Conservation (phyloP, 2,329 filamentous ascomycete species). For the Gliomastix tumulicola region DNA sequence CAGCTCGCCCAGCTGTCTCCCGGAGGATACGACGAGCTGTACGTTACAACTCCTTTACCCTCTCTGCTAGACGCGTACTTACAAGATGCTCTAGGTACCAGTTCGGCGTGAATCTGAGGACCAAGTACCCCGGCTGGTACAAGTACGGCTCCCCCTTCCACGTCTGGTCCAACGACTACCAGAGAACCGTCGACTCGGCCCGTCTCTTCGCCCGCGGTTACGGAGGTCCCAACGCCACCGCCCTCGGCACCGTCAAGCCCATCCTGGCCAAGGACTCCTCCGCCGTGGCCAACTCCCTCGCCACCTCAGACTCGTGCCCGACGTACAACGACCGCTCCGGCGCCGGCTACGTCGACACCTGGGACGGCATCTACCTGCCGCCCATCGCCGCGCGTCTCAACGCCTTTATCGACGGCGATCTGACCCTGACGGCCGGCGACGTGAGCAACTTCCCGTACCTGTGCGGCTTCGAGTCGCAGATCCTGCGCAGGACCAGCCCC, state of each 20-base stretch:
- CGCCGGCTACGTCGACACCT: conserved; percentile 34
- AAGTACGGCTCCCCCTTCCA: conserved; percentile 41
- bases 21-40: conserved; percentile 56
- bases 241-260: conserved; percentile 47
- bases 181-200: conserved; percentile 55
- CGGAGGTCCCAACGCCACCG: conserved; percentile 46
- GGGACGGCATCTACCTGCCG: conserved; percentile 45
- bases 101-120: conserved; percentile 1
- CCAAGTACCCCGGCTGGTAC: conserved; percentile 41
- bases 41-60: conserved; percentile 16
- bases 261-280: conserved; percentile 48
- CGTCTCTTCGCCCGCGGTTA: conserved; percentile 55
- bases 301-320: conserved; percentile 56
- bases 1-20: conserved; percentile 53
- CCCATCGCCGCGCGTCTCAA: conserved; percentile 48
- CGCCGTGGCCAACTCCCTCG: conserved; percentile 55
- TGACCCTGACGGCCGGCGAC: conserved; percentile 46
- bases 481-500: not conserved
- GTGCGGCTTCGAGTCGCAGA: conserved; percentile 64
- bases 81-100: conserved; percentile 15
- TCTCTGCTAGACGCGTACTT: not conserved
- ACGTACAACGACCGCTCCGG: conserved; percentile 48
- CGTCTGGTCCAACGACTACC: conserved; percentile 61
- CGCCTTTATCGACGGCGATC: conserved; percentile 40
- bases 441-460: conserved; percentile 56